Conservation (phyloP, 2,329 filamentous ascomycete genomes). For the Fusarium sp. region DNA sequence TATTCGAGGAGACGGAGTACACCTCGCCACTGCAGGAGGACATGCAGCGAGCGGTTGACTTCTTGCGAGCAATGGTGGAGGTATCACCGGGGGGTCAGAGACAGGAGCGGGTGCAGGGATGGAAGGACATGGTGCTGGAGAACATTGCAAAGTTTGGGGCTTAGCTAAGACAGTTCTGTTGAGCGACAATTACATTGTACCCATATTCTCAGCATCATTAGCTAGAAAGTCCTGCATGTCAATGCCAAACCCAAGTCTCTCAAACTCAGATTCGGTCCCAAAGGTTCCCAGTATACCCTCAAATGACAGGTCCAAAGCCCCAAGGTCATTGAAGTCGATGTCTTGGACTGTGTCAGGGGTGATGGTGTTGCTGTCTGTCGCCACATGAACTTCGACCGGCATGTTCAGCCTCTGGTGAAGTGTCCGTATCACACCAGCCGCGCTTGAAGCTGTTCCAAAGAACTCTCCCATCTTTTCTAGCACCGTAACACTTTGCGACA, state of each 20-base stretch:
- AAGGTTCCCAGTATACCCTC: neutral
- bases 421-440: neutral
- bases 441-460: neutral
- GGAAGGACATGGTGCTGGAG: neutral
- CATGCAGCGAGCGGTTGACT: rapidly evolving
- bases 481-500: neutral
- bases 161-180: rapidly evolving
- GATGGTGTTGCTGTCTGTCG: rapidly evolving
- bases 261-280: neutral
- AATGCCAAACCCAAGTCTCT: rapidly evolving
- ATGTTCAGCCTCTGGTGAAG: neutral
- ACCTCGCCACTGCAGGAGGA: rapidly evolving
- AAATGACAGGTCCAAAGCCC: rapidly evolving
- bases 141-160: rapidly evolving
- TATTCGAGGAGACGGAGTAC: rapidly evolving
- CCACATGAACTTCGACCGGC: rapidly evolving
- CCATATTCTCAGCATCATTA: rapidly evolving
- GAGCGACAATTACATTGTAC: rapidly evolving
- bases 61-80: neutral
- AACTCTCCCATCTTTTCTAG: neutral
- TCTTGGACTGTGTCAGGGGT: rapidly evolving
- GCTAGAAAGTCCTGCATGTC: neutral
- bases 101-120: neutral
- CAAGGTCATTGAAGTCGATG: rapidly evolving
- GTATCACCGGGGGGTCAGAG: neutral